phyloP scores from a whole-genome alignment of 768 basidiomycete genomes.

The Artomyces pyxidatus region DNA sequence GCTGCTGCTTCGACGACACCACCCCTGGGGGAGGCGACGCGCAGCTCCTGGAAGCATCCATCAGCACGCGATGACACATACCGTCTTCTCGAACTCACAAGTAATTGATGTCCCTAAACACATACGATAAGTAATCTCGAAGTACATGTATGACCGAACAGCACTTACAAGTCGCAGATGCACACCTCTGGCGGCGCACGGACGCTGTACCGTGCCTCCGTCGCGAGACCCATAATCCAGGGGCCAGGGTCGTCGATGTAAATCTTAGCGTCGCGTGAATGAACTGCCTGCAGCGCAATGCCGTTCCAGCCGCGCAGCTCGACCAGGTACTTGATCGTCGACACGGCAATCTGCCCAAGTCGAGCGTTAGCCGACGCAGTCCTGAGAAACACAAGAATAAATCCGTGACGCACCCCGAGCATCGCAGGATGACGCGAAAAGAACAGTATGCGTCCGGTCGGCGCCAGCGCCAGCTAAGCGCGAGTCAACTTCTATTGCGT shows the following conservation, averaged over 20 bases:
- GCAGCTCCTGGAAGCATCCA: constrained; percentile 46
- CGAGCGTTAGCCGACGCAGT: not conserved
- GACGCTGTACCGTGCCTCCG: constrained; percentile 75
- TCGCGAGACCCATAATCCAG: constrained; percentile 89
- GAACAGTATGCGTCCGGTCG: constrained; percentile 82
- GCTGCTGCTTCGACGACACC: constrained; percentile 70
- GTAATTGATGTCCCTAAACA: constrained; percentile 68
- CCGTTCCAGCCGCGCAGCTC: constrained; percentile 93
- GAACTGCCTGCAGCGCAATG: constrained; percentile 67
- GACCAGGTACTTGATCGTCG: constrained; percentile 83
- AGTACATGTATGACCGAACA: constrained; percentile 7
- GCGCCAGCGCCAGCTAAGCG: constrained; percentile 70
- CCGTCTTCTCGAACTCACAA: constrained; percentile 38
- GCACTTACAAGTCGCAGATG: constrained; percentile 73
- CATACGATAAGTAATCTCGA: constrained; percentile 1
- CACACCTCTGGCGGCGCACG: constrained; percentile 75
- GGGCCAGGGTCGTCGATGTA: constrained; percentile 96
- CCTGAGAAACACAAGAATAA: not conserved
- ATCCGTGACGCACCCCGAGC: constrained; percentile 79
- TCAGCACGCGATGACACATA: constrained; percentile 2
- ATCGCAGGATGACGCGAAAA: constrained; percentile 85
- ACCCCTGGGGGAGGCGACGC: constrained; percentile 68
- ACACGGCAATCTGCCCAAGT: constrained; percentile 64
- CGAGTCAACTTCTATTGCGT: not conserved
- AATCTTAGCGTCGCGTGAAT: constrained; percentile 85